Percentiles rank a stretch among this genome's conserved stretches.
Conservation (phyloP, 192 early-diverging fungal species). For the Podila horticola region DNA sequence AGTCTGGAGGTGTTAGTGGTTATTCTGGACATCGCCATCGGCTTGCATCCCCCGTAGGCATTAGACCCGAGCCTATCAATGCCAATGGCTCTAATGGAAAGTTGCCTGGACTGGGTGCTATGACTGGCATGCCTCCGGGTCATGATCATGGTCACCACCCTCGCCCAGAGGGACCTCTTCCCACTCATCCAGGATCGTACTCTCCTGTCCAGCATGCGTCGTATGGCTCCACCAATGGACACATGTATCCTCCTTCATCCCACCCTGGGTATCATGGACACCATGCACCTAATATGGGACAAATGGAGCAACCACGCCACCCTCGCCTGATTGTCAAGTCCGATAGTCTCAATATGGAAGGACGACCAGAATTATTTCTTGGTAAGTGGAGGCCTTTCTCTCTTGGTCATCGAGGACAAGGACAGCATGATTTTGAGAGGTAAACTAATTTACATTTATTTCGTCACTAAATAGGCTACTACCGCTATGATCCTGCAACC, state of each 20-base stretch:
- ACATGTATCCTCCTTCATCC: not conserved
- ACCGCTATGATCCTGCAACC: conserved; percentile 56
- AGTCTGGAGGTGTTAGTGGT: conserved; percentile 35
- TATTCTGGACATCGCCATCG: conserved; percentile 30
- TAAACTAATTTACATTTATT: not conserved
- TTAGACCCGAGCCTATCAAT: conserved; percentile 22
- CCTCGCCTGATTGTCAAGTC: conserved; percentile 51
- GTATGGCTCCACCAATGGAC: conserved; percentile 20
- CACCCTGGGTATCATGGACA: not conserved
- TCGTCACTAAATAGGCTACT: conserved; percentile 44
- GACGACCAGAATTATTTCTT: conserved; percentile 27
- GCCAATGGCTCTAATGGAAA: conserved; percentile 10
- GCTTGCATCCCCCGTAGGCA: conserved; percentile 28
- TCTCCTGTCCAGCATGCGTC: conserved; percentile 12
- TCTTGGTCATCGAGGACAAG: not conserved
- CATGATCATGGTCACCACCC: conserved; percentile 18
- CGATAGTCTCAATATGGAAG: conserved; percentile 42
- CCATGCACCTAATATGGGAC: not conserved
- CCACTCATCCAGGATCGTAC: conserved; percentile 10
- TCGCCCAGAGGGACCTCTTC: conserved; percentile 14
- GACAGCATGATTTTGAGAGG: not conserved
- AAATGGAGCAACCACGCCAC: conserved; percentile 6
- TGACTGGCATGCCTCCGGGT: not conserved
- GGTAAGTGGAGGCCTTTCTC: conserved; percentile 15
- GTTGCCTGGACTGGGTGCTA: conserved; percentile 28